Base-by-base conservation (phyloP, 2,329 filamentous ascomycete genomes). In the Tolypocladium inflatum region DNA sequence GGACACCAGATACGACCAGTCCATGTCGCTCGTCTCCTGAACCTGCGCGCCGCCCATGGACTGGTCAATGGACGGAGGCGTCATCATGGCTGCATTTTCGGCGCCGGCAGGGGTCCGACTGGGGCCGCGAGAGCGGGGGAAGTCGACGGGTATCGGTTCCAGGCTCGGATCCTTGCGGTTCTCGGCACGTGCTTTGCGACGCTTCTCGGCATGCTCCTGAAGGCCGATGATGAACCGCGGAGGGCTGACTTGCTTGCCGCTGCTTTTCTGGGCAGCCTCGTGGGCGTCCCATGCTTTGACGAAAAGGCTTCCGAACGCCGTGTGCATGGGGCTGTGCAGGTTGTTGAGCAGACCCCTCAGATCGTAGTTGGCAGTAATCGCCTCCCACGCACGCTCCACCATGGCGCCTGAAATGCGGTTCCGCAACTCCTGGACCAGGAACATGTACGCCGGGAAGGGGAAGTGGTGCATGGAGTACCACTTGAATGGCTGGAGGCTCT, bases 251-350 rank as follows among this genome's bases (percentile, higher is more conserved):
- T 73, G 67, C 37, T 73, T 75, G 0, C 81, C 81, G 8, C 73
- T 68, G 55, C 74, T 73, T 5, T 71, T 61, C 61, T 79, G 75
- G 15, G 78, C 78, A 2, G 76, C 72, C 63, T 80, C 79, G 57
- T 80, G 78, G 2, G 80, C 80, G 50, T 81, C 78, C 85, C 85
- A 88, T 0, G 84, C 83, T 64, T 84, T 85, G 58, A 87, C 70
- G 45, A 88, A 81, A 21, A 82, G 75, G 23, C 74, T 74, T 1
- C 80, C 79, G 60, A 88, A 84, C 1, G 80, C 79, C 37, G 80
- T 71, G 63, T 85, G 82, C 71, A 85, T 76, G 8, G 82, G 83
- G 50, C 75, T 84, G 55, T 78, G 76, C 54, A 79, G 70, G 58
- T 79, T 76, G 50, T 76, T 76, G 39, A 75, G 72, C 55, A 83